phyloP scores from a whole-genome alignment of 75 land plant genomes.

The Adiantum capillusveneris region DNA sequence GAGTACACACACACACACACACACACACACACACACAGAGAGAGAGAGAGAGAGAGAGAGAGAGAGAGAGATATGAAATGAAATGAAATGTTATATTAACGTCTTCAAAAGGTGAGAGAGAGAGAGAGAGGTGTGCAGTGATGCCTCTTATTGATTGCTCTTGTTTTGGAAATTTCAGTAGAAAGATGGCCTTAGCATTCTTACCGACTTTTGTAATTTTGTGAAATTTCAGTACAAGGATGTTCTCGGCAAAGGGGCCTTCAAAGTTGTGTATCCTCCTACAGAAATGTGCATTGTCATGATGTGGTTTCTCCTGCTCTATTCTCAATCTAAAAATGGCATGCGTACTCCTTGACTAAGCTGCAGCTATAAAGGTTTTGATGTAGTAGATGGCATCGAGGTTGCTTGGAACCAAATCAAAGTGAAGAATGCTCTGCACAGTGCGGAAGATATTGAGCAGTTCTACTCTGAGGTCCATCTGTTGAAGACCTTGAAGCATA shows the following conservation, averaged over 20 bases:
- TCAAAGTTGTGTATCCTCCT: constrained; percentile 86
- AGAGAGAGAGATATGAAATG: no score
- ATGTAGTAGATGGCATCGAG: constrained; percentile 77
- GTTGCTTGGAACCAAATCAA: constrained; percentile 90
- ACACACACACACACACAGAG: no score
- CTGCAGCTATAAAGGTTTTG: constrained; percentile 66
- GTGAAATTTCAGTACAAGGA: constrained; percentile 59
- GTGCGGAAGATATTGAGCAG: constrained; percentile 71
- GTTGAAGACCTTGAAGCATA: constrained; percentile 70
- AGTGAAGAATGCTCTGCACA: constrained; percentile 47
- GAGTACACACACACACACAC: no score
- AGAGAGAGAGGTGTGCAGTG: no score
- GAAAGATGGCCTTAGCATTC: background rate
- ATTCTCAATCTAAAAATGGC: no score
- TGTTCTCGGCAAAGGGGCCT: constrained; percentile 78
- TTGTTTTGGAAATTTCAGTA: no score
- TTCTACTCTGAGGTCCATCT: constrained; percentile 69
- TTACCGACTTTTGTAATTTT: background rate
- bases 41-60: no score
- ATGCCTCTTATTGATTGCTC: no score
- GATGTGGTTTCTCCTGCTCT: no score
- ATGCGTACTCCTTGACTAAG: no score
- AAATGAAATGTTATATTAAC: no score
- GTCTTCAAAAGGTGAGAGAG: no score
- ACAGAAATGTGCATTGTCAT: background rate